phyloP scores from a whole-genome alignment of 73 alveolate genomes.

The Loxodes magnus region DNA sequence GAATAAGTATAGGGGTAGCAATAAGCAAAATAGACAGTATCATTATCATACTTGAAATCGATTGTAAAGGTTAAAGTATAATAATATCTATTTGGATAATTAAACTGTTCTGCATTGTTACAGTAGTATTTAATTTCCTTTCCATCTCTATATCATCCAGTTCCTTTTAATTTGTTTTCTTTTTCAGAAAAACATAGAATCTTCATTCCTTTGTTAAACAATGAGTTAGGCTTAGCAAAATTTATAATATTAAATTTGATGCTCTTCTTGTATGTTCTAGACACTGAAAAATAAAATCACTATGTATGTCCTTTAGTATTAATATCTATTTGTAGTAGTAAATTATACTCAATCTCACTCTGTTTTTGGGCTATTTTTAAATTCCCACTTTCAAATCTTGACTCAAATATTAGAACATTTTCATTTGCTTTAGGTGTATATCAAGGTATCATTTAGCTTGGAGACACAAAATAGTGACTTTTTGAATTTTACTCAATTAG shows the following conservation, averaged over 20 bases:
- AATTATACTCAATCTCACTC: constrained; percentile 81
- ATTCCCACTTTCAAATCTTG: constrained; percentile 95
- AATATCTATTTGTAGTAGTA: constrained; percentile 83
- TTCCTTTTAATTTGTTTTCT: constrained; percentile 46
- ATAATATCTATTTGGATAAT: constrained; percentile 60
- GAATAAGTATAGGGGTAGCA: constrained; percentile 92
- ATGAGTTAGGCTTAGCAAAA: constrained; percentile 86
- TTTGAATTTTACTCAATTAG: too few species aligned
- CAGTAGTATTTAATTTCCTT: constrained; percentile 59
- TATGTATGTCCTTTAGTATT: constrained; percentile 94
- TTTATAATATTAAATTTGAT: constrained; percentile 88
- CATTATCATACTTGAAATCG: constrained; percentile 79
- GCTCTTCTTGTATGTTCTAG: constrained; percentile 58
- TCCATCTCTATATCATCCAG: constrained; percentile 78
- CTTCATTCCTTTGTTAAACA: constrained; percentile 91
- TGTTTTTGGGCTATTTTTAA: constrained; percentile 53
- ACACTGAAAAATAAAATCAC: constrained; percentile 90
- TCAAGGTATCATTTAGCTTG: too few species aligned
- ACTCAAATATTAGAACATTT: constrained; percentile 84
- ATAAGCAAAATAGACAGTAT: constrained; percentile 87
- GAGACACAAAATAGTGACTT: too few species aligned
- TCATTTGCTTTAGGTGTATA: constrained; percentile 38
- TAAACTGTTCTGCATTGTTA: constrained; percentile 62
- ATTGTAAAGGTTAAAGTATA: constrained; percentile 83
- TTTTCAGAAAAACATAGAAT: constrained; percentile 73